Conservation (phyloP, 139 green algal genomes). For the Astrephomene gubernaculifera region DNA sequence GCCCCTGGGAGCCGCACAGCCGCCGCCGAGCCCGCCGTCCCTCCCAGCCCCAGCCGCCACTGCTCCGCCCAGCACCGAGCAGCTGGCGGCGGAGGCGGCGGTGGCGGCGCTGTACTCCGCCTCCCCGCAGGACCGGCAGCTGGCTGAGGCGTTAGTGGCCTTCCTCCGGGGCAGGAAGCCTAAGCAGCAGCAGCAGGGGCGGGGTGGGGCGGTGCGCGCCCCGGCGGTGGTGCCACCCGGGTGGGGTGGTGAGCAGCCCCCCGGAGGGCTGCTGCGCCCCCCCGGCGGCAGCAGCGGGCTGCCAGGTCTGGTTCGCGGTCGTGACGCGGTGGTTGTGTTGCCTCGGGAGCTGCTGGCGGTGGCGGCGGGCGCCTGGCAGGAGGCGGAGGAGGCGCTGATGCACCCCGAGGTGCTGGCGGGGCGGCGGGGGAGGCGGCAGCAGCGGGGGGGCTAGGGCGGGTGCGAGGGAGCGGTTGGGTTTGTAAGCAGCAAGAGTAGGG, state of each 20-base stretch:
- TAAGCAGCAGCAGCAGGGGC: neutral
- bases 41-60: too few species aligned
- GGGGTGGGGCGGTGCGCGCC: neutral
- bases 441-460: neutral
- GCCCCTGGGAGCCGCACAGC: neutral
- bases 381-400: constrained; percentile 53
- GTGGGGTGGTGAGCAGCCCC: too few species aligned
- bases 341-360: constrained; percentile 48
- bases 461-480: neutral
- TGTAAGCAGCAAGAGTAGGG: neutral
- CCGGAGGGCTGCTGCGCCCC: too few species aligned
- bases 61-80: too few species aligned
- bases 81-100: neutral
- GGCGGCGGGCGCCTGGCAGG: constrained; percentile 52
- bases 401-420: neutral
- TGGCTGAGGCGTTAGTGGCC: neutral
- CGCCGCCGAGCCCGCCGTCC: too few species aligned
- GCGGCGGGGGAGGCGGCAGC: neutral
- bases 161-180: constrained; percentile 12
- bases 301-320: constrained; percentile 3
- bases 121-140: neutral
- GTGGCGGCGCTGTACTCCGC: neutral
- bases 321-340: constrained; percentile 47
- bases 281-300: constrained; percentile 44
- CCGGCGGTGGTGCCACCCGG: neutral